These are phyloP conservation scores for Eutrema yunnanense DNA, from an alignment of 345 rosid species.

Conservation along the genomic window DNA sequence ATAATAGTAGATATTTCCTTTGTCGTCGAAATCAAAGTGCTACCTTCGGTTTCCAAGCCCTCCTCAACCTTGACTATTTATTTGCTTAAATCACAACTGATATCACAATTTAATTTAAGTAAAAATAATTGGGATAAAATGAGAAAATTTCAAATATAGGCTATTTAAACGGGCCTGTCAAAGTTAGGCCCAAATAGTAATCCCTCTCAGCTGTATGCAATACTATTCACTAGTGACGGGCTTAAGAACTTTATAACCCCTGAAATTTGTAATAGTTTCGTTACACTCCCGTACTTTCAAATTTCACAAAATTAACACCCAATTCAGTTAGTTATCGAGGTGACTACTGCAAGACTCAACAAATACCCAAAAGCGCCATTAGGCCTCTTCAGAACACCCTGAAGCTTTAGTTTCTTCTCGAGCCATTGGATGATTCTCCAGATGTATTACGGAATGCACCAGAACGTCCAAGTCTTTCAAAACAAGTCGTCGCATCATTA, in stretches of 20 bases:
- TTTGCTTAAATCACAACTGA: background rate
- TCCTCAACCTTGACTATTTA: too few relatives aligned
- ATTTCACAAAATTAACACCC: background rate
- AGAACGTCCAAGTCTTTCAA: conserved; percentile 10
- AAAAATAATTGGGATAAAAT: background rate
- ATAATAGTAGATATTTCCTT: too few relatives aligned
- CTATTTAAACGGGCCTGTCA: background rate
- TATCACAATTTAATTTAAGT: too few relatives aligned
- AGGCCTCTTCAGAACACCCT: too few relatives aligned
- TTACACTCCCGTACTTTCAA: background rate
- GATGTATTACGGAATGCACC: conserved; percentile 6
- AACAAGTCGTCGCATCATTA: background rate
- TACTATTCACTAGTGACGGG: background rate
- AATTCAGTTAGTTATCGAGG: background rate
- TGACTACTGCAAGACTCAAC: background rate
- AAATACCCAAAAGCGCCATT: background rate
- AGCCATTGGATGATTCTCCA: conserved; percentile 19
- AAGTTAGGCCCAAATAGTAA: background rate
- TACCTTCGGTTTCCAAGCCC: too few relatives aligned
- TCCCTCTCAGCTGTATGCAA: background rate
- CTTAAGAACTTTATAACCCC: too few relatives aligned
- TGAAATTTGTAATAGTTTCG: background rate
- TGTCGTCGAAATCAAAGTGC: too few relatives aligned
- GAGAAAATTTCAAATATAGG: background rate
- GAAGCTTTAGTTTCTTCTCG: background rate